Evolutionary conservation across 805 yeast genomes (phyloP).

Genomic region (Kodamaea neixiangensis): DNA sequence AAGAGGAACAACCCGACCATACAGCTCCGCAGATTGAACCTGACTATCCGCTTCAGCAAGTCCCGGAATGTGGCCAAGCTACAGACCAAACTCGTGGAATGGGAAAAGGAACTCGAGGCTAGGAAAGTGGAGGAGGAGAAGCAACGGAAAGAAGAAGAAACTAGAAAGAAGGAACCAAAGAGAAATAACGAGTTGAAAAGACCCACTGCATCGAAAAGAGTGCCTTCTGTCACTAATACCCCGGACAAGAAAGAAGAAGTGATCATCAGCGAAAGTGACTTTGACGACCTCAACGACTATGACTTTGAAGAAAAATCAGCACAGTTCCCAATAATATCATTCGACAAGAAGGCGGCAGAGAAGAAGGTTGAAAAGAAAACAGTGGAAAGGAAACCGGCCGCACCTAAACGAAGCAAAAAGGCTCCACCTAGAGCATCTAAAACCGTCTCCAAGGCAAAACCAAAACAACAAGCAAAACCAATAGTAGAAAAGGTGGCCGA

Average conservation of each 20-base stretch:
- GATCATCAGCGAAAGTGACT: constrained; percentile 39
- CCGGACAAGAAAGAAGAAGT: constrained; percentile 16
- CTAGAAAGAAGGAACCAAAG: background rate
- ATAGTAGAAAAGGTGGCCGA: constrained; percentile 11
- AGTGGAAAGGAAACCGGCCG: constrained; percentile 8
- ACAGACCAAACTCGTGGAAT: constrained; percentile 23
- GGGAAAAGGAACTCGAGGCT: constrained; percentile 18
- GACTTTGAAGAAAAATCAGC: constrained; percentile 13
- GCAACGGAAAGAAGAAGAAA: constrained; percentile 8
- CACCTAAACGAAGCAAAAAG: background rate
- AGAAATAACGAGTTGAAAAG: background rate
- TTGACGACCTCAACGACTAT: constrained; percentile 33
- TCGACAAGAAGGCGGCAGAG: constrained; percentile 9
- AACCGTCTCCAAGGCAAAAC: constrained; percentile 6
- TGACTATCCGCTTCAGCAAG: constrained; percentile 38
- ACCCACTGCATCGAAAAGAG: constrained; percentile 3
- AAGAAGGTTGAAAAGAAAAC: background rate
- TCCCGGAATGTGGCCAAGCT: constrained; percentile 37
- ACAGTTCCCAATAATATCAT: constrained; percentile 17
- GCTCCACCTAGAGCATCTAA: constrained; percentile 7
- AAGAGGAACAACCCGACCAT: constrained; percentile 14
- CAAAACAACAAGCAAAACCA: constrained; percentile 8
- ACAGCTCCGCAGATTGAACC: constrained; percentile 27
- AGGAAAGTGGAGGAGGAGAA: constrained; percentile 12
- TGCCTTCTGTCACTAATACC: constrained; percentile 1